A percentile compares a stretch with the other conserved stretches of the same genome.
These are phyloP conservation scores for Flaveria bidentis DNA, from an alignment of 129 eudicot genomes.

Conservation along the genomic window DNA sequence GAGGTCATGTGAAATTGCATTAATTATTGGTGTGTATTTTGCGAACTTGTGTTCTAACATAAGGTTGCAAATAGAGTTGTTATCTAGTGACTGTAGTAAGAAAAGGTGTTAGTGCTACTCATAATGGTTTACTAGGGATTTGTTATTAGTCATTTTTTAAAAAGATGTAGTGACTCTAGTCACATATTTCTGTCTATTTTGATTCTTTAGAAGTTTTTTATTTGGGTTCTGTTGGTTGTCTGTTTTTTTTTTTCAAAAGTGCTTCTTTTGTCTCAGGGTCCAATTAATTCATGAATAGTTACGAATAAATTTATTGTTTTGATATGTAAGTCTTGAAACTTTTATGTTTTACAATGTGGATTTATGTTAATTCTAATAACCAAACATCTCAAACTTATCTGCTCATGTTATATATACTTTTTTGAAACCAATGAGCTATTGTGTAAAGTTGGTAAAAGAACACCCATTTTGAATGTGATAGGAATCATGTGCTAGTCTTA, in stretches of 20 bases:
- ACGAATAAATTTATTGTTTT: not conserved
- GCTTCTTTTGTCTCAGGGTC: not conserved
- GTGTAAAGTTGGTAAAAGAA: not conserved
- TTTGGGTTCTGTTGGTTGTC: slow-evolving; percentile 7
- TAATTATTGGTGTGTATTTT: not conserved
- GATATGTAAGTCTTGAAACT: not conserved
- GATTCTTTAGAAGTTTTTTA: not conserved
- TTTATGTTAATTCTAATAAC: not conserved
- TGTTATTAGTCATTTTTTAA: not conserved
- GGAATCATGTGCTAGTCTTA: too few relatives aligned
- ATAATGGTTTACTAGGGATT: not conserved
- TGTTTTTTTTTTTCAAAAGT: not conserved
- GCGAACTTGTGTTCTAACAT: not conserved
- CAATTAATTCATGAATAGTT: not conserved
- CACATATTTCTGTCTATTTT: not conserved
- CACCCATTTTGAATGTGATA: not conserved
- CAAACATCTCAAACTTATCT: not conserved
- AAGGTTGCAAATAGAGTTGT: slow-evolving; percentile 16
- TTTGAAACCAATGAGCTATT: slow-evolving; percentile 4
- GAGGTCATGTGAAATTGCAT: slow-evolving; percentile 19
- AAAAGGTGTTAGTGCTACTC: not conserved
- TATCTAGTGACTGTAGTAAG: not conserved
- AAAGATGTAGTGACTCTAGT: not conserved
- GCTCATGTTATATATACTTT: not conserved
- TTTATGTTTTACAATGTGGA: not conserved